These are phyloP conservation scores for Basidioascus undulatus DNA, from an alignment of 768 basidiomycete species.

Conservation along the genomic window DNA sequence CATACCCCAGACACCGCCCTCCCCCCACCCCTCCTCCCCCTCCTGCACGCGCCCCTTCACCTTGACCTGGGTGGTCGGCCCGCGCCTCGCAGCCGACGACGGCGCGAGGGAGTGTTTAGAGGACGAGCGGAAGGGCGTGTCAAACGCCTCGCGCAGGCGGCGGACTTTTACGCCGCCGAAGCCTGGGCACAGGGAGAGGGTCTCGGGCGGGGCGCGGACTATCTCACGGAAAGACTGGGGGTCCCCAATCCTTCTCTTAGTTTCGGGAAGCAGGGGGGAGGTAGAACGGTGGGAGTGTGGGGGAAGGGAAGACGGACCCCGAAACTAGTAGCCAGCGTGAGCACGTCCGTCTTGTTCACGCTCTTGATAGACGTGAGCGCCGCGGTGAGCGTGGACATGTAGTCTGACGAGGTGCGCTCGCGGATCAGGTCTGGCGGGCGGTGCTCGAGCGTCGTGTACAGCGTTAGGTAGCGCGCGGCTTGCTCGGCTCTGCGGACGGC, in stretches of 20 bases:
- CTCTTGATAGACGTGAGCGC: constrained; percentile 70
- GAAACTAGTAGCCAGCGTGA: constrained; percentile 71
- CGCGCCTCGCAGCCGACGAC: no score
- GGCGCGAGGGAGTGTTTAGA: no score
- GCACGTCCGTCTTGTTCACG: constrained; percentile 93
- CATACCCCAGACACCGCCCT: no score
- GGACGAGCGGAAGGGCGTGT: constrained; percentile 70
- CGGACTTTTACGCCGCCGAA: constrained; percentile 85
- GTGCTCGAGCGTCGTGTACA: constrained; percentile 82
- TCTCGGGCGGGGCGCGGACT: constrained; percentile 20
- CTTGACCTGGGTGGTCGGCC: no score
- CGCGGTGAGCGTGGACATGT: constrained; percentile 51
- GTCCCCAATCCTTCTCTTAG: not conserved
- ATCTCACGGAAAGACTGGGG: not conserved
- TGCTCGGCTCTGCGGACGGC: constrained; percentile 48
- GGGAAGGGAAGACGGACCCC: constrained; percentile 35
- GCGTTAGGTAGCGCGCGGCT: constrained; percentile 69
- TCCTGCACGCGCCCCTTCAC: no score
- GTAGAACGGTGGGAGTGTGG: not conserved
- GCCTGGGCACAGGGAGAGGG: constrained; percentile 63
- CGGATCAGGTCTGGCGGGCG: constrained; percentile 83
- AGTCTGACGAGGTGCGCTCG: constrained; percentile 77
- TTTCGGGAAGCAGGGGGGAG: not conserved
- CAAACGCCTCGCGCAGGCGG: constrained; percentile 72
- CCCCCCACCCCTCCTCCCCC: no score